A percentile compares a stretch with the other conserved stretches of the same genome.
phyloP scores from a whole-genome alignment of 2,329 filamentous ascomycete species.

The Endocalyx cinctus region DNA sequence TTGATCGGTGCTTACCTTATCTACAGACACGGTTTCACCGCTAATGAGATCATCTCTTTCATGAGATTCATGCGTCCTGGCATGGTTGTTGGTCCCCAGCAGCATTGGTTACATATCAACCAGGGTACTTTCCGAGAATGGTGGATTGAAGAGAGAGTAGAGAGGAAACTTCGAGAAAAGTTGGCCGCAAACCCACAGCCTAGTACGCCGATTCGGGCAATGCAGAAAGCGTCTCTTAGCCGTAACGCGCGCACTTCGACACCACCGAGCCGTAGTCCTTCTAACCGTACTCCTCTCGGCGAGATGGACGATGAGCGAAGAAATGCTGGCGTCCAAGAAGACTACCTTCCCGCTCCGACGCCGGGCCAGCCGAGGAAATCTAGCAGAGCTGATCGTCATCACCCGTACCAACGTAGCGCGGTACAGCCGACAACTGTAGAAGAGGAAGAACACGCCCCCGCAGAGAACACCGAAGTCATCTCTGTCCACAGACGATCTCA shows the following conservation, averaged over 20 bases:
- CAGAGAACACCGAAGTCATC: conserved; percentile 57
- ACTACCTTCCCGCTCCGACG: conserved; percentile 90
- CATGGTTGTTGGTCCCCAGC: conserved; percentile 97
- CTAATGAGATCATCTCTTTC: conserved; percentile 94
- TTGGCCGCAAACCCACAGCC: conserved; percentile 47
- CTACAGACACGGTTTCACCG: conserved; percentile 94
- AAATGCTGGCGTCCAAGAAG: conserved; percentile 68
- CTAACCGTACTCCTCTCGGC: conserved; percentile 79
- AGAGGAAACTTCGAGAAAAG: conserved; percentile 60
- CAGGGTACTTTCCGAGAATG: conserved; percentile 97
- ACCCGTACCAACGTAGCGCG: conserved; percentile 62
- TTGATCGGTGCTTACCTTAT: conserved; percentile 97
- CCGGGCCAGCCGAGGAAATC: conserved; percentile 94
- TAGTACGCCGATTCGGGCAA: conserved; percentile 58
- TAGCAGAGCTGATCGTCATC: conserved; percentile 69
- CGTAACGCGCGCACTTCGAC: conserved; percentile 72
- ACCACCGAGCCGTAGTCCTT: conserved; percentile 73
- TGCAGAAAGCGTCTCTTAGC: conserved; percentile 51
- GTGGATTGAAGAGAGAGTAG: conserved; percentile 88
- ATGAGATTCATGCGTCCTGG: conserved; percentile 99
- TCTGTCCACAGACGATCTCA: conserved; percentile 58
- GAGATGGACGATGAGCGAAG: conserved; percentile 82
- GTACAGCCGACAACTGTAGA: conserved; percentile 40
- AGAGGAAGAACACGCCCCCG: conserved; percentile 47
- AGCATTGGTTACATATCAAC: conserved; percentile 98